phyloP scores from a whole-genome alignment of 1,139 yeast genomes.

The Entelexis sorbosivorans region DNA sequence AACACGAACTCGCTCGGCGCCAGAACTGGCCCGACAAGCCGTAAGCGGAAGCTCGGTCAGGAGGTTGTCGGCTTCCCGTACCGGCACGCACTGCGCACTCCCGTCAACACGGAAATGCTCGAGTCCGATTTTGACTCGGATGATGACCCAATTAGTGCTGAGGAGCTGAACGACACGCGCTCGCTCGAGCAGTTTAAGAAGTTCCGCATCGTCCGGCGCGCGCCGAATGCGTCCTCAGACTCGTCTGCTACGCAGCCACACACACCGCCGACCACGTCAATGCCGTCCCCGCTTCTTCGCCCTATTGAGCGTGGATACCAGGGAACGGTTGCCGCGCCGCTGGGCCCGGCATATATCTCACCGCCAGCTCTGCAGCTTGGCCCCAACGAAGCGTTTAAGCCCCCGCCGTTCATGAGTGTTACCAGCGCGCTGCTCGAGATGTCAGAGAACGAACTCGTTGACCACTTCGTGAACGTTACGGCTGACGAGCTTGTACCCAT shows the following conservation, averaged over 20 bases:
- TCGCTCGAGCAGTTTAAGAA: slow-evolving; percentile 15
- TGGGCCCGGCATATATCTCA: background rate
- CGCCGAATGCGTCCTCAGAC: background rate
- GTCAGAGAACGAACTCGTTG: slow-evolving; percentile 32
- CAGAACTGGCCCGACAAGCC: slow-evolving; percentile 16
- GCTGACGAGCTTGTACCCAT: slow-evolving; percentile 59
- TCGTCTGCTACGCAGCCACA: slow-evolving; percentile 4
- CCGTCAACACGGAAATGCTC: slow-evolving; percentile 9
- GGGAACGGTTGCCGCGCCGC: background rate
- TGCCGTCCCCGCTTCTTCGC: background rate
- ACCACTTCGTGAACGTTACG: slow-evolving; percentile 53
- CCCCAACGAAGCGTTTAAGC: background rate
- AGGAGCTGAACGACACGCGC: slow-evolving; percentile 12
- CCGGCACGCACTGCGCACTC: background rate
- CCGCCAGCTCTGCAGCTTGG: slow-evolving; percentile 3
- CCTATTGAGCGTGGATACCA: background rate
- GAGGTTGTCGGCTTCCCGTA: slow-evolving; percentile 5
- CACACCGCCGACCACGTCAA: background rate
- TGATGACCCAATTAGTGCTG: slow-evolving; percentile 13
- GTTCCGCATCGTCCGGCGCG: slow-evolving; percentile 10
- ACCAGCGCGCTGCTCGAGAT: background rate
- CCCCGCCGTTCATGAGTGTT: background rate
- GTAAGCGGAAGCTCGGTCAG: slow-evolving; percentile 14
- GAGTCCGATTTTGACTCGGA: slow-evolving; percentile 14
- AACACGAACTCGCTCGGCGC: background rate